phyloP scores from a whole-genome alignment of 306 rosid species.

The Carpinus fangiana region DNA sequence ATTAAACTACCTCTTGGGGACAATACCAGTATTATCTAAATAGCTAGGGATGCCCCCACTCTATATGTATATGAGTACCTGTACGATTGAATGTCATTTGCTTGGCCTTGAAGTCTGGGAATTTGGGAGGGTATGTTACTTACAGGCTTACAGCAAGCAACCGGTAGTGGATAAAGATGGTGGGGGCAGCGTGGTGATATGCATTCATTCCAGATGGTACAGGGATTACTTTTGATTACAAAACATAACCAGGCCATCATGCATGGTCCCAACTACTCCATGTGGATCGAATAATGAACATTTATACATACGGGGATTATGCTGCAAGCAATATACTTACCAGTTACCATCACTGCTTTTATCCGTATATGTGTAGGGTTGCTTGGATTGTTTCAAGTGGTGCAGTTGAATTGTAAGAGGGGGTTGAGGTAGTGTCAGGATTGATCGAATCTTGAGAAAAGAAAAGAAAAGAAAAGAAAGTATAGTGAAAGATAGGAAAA shows the following conservation, averaged over 20 bases:
- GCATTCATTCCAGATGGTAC: constrained; percentile 15
- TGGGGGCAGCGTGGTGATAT: constrained; percentile 19
- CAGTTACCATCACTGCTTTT: neutral
- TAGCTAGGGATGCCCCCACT: constrained; percentile 14
- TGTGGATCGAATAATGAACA: constrained; percentile 1
- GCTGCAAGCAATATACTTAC: neutral
- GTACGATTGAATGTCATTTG: constrained; percentile 27
- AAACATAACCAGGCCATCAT: constrained; percentile 15
- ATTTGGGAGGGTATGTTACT: constrained; percentile 15
- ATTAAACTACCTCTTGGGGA: no score
- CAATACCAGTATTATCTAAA: neutral
- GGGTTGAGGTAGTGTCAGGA: neutral
- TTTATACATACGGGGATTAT: neutral
- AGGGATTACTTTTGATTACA: neutral
- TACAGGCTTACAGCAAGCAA: constrained; percentile 10
- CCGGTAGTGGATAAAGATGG: constrained; percentile 24
- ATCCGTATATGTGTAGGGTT: neutral
- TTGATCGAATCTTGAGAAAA: neutral
- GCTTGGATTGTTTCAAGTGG: no score
- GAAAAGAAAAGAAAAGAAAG: neutral
- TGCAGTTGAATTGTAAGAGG: neutral
- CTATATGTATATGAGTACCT: neutral
- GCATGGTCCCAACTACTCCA: constrained; percentile 30
- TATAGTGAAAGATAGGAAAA: neutral
- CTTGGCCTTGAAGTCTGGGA: constrained; percentile 55